A percentile compares a stretch with the other conserved stretches of the same genome.
Conservation (phyloP, 495 filamentous ascomycete genomes). For the Xylaria grammica region DNA sequence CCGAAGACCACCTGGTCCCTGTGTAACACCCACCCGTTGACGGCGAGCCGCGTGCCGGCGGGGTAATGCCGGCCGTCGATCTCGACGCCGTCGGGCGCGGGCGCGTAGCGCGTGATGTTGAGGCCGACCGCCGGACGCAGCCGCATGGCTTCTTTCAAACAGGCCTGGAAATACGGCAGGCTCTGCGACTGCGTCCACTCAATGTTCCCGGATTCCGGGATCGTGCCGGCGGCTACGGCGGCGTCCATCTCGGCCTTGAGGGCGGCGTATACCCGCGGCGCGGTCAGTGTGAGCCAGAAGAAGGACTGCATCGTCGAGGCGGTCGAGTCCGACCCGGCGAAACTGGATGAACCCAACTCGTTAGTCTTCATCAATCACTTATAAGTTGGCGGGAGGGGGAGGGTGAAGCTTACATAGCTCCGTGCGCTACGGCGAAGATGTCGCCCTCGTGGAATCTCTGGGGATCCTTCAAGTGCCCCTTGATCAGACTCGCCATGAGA, state of each 20-base stretch:
- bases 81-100: conserved; percentile 56
- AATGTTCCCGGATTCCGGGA: conserved; percentile 50
- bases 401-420: conserved; percentile 50
- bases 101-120: conserved; percentile 57
- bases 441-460: conserved; percentile 54
- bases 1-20: conserved; percentile 64
- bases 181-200: conserved; percentile 51
- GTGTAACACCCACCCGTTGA: conserved; percentile 61
- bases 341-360: conserved; percentile 36
- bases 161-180: conserved; percentile 66
- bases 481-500: conserved; percentile 52
- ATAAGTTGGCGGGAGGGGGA: background rate
- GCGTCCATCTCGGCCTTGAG: conserved; percentile 53
- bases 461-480: conserved; percentile 53
- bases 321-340: conserved; percentile 69
- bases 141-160: conserved; percentile 70
- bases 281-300: conserved; percentile 58
- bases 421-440: conserved; percentile 60
- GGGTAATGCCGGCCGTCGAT: conserved; percentile 61
- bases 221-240: conserved; percentile 42
- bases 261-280: conserved; percentile 45
- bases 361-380: background rate
- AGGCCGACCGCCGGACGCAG: conserved; percentile 66
- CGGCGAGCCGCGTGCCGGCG: conserved; percentile 53
- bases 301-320: conserved; percentile 63